Evolutionary conservation across 1,284 basidiomycete species (phyloP).

Genomic region (Leccinum brunneo-olivaceum): DNA sequence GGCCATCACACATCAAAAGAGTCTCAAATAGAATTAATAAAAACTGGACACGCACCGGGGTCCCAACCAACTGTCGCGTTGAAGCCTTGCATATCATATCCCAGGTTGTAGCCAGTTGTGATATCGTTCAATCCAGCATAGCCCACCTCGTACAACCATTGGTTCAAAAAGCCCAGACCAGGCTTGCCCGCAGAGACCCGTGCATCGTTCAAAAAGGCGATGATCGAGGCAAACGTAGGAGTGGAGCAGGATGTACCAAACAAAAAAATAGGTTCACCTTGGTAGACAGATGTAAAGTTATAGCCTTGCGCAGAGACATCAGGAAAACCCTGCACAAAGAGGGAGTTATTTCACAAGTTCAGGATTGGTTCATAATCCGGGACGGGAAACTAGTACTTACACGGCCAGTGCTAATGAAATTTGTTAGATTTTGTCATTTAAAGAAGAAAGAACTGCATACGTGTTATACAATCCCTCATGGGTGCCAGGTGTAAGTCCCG

Average conservation of each 20-base stretch:
- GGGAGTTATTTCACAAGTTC: background rate
- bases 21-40: background rate
- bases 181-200: conserved; percentile 37
- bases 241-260: conserved; percentile 45
- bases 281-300: conserved; percentile 12
- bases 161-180: conserved; percentile 56
- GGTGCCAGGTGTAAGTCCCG: conserved; percentile 37
- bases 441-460: conserved; percentile 27
- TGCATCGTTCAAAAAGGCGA: conserved; percentile 59
- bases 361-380: conserved; percentile 28
- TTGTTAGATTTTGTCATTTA: background rate
- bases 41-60: conserved; percentile 23
- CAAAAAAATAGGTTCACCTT: conserved; percentile 15
- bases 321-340: conserved; percentile 39
- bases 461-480: conserved; percentile 57
- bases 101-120: conserved; percentile 46
- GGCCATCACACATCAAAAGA: background rate
- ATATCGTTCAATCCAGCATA: conserved; percentile 43
- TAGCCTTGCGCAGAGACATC: conserved; percentile 53
- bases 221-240: conserved; percentile 28
- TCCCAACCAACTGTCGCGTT: conserved; percentile 44
- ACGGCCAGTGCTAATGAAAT: conserved; percentile 26
- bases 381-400: conserved; percentile 20
- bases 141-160: conserved; percentile 43
- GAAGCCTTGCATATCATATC: conserved; percentile 51